Evolutionary conservation across 768 basidiomycete genomes (phyloP), one percentile per base, ranked within the genome.

Genomic region (Hemileccinum impolitum): DNA sequence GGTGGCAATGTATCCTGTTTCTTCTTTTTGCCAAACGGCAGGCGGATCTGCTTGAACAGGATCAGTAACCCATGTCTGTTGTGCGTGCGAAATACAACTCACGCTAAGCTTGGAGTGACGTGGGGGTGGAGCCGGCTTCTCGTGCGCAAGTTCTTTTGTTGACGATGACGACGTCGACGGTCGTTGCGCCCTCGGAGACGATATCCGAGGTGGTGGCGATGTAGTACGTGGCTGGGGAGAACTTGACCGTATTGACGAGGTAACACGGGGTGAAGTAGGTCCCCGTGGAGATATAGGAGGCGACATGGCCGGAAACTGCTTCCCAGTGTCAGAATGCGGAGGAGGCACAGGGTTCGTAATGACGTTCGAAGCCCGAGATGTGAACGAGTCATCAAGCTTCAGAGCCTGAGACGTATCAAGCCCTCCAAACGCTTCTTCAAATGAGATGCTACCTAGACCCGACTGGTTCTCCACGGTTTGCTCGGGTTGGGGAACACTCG

Each of bases 11-110:
- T 67, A 39, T 82, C 76, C 39, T 81, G 74, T 58, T 81, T 85
- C 75, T 87, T 89, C 70, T 77, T 87, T 69, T 76, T 83, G 31
- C 83, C 82, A 59, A 92, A 92, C 0, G 87, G 88, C 51, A 92
- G 67, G 46, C 87, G 89, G 55, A 92, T 78, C 89, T 58, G 31
- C 43, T 53, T n/a, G 55, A 42, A 38, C 13, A 17, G 39, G 15
- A 48, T 58, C 46, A 52, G 39, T 56, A 23, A 52, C n/a, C 42
- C 38, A 32, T 13, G 9, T 40, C 43, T 38, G 30, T 43, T 25
- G n/a, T 26, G 18, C 39, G 14, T 45, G 15, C 32, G 36, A 41
- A 26, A 39, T 32, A 52, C 4, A 11, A 78, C 86, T 72, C 70
- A 90, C 89, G 55, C 86, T 91, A 45, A 90, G 71, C 64, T 88